Evolutionary conservation across 2,329 filamentous ascomycete genomes (phyloP), one percentile per base, ranked within the genome.

Genomic region (Fusarium azukiicola): DNA sequence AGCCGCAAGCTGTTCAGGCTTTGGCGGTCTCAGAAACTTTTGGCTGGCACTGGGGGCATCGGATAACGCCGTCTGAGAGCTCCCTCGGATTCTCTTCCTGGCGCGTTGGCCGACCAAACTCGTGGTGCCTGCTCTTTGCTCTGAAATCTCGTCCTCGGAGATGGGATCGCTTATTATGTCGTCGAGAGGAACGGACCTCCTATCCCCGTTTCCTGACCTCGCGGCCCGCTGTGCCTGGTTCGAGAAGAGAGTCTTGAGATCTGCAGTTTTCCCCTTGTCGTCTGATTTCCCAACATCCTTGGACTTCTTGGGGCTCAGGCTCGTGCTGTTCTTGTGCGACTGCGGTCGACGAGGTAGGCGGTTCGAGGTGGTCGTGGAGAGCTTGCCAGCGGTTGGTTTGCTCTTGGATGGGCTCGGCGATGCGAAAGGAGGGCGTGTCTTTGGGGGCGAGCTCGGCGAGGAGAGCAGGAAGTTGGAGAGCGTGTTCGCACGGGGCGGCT

Each of bases 191-290:
- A 83, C 72, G 47, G 79, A 77, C 58, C 81, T 83, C 64, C 81
- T 82, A 21, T 85, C 85, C 61, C 81, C 84, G 13, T 79, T 77
- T 5, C 85, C 82, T 3, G 85, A 80, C 69, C 84, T 86, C 46
- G 87, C 84, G 27, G 88, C 88, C 50, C 88, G 90, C 77, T 93
- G 91, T 12, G 90, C 90, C 83, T 95, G 93, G 67, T 90, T 93
- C 23, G 93, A 93, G 79, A 95, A 95, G 23, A 95, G 88, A 0
- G 91, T 90, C 81, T 91, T 88, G 19, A 95, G 87, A 79, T 95
- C 91, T 6, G 89, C 92, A 11, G 90, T 91, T 76, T 91, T 92
- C 9, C 89, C 90, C 77, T 90, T 92, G 69, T 92, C 91, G 11
- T 89, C 89, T 10, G 84, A 75, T 74, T 89, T 90, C n/a, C 81